These are phyloP conservation scores for Thinopyrum elongatum DNA, from an alignment of 176 grass and related monocot genomes.

Conservation along the genomic window DNA sequence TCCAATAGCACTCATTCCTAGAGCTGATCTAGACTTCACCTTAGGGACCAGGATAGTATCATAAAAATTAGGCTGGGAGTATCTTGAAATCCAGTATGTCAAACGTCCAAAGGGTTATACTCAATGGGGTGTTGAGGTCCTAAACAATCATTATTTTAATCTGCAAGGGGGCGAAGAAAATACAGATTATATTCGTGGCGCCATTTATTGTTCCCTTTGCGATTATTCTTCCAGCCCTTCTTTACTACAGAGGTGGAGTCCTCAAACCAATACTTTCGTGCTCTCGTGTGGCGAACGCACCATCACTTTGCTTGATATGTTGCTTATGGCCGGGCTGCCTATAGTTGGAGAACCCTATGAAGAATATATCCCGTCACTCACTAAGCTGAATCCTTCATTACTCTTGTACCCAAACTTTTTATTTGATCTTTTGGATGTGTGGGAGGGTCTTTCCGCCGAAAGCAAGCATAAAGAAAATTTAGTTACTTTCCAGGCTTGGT, in stretches of 20 bases:
- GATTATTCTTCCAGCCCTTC: not conserved
- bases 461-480: too few species aligned
- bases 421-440: too few species aligned
- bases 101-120: not conserved
- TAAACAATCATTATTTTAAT: not conserved
- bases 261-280: not conserved
- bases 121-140: not conserved
- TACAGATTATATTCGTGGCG: not conserved
- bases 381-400: too few species aligned
- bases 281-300: not conserved
- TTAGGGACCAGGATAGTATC: too few species aligned
- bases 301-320: not conserved
- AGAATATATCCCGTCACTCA: too few species aligned
- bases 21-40: too few species aligned
- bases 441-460: too few species aligned
- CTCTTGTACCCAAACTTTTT: too few species aligned
- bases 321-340: too few species aligned
- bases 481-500: too few species aligned
- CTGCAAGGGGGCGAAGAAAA: not conserved
- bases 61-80: not conserved
- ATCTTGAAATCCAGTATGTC: not conserved
- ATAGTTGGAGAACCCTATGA: too few species aligned
- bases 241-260: not conserved
- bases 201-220: not conserved
- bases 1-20: too few species aligned